Evolutionary conservation across 805 yeast species (phyloP), one percentile per base, ranked within the genome.

Genomic region (Metschnikowia shivogae): DNA sequence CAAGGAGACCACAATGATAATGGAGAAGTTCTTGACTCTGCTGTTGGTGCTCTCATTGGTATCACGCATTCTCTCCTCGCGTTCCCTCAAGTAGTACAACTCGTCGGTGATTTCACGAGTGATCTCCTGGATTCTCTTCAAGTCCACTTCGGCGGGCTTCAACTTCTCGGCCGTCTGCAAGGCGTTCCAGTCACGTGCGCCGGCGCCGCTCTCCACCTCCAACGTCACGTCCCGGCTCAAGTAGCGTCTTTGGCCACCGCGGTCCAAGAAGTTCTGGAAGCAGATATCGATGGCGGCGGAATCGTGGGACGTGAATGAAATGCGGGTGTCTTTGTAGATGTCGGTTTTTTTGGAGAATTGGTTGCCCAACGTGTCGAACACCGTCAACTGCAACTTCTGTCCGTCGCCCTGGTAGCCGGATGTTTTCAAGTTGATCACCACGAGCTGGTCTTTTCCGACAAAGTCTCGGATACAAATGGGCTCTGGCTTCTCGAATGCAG

Each of bases 131-230:
- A 92, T 76, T 63, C 85, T 83, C 67, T 93, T 84, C 64, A 93
- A 76, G 58, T 88, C 95, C 45, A 90, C 82, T 68, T 93, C 99
- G 41, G 85, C 80, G 4, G 99, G 98, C 68, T 86, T 87, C 65
- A 93, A 81, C 64, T 89, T 88, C 67, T 93, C 98, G 36, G 86
- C 79, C 38, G 96, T 90, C 72, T 90, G 97, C 51, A 90, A 74
- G 20, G 89, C 88, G 62, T 89, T 89, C 97, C 98, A 93, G 70
- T 93, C 98, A 67, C 98, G 84, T 34, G 98, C 99, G 58, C 89
- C 87, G 42, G 97, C 87, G 36, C 99, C 99, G 50, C 89, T 82
- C 66, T 93, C 98, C 48, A 93, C 84, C 53, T 90, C 97, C 59
- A 93, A 73, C 60, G 89, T 97, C 56, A 93, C 72, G 43, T 84